Conservation (phyloP, 2,329 filamentous ascomycete genomes). For the Trichoderma asperellum region DNA sequence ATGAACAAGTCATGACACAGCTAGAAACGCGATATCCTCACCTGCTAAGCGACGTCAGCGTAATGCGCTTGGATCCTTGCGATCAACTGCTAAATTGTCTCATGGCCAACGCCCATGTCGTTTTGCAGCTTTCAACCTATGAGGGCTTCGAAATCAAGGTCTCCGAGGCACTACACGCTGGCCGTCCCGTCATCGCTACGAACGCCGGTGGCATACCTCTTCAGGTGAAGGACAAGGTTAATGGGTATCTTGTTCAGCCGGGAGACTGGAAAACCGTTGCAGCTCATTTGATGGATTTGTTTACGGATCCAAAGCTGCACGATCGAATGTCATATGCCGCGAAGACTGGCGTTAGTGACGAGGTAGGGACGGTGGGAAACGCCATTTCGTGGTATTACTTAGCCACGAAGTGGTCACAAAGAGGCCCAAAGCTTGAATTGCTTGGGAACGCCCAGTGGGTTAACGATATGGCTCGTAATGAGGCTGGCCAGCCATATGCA, state of each 20-base stretch:
- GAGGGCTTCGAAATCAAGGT: slow-evolving; percentile 90
- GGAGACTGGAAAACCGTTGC: slow-evolving; percentile 73
- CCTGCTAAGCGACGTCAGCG: slow-evolving; percentile 67
- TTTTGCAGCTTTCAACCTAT: slow-evolving; percentile 77
- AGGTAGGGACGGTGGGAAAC: slow-evolving; percentile 81
- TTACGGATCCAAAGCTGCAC: slow-evolving; percentile 67
- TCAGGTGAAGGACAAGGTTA: slow-evolving; percentile 72
- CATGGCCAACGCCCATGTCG: slow-evolving; percentile 71
- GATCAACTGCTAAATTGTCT: slow-evolving; percentile 81
- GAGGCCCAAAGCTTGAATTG: slow-evolving; percentile 9
- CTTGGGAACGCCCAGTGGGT: slow-evolving; percentile 28
- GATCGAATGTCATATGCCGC: slow-evolving; percentile 68
- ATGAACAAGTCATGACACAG: slow-evolving; percentile 70
- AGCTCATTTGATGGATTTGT: slow-evolving; percentile 66
- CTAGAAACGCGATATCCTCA: slow-evolving; percentile 66
- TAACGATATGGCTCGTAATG: slow-evolving; percentile 42
- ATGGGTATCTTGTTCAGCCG: slow-evolving; percentile 73
- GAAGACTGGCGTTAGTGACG: slow-evolving; percentile 70
- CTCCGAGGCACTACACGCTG: slow-evolving; percentile 79
- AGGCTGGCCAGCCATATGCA: slow-evolving; percentile 62
- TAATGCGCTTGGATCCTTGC: slow-evolving; percentile 76
- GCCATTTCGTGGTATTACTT: slow-evolving; percentile 77
- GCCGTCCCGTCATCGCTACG: slow-evolving; percentile 76
- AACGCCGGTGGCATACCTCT: slow-evolving; percentile 78
- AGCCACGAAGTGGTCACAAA: slow-evolving; percentile 59